These are phyloP conservation scores for Peniophora sp. DNA, from an alignment of 1,284 basidiomycete species.

Conservation along the genomic window DNA sequence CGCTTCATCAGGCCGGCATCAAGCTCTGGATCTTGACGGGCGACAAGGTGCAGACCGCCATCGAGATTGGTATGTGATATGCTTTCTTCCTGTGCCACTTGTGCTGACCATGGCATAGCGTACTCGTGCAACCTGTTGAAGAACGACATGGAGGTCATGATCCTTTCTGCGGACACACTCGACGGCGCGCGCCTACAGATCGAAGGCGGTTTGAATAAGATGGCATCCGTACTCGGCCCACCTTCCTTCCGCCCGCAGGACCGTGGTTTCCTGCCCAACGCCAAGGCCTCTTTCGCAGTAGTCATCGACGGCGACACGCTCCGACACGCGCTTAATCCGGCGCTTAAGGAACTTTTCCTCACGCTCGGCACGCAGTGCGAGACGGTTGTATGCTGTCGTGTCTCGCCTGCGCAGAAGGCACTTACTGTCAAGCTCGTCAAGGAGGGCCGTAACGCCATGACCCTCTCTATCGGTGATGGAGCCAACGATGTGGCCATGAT, in stretches of 20 bases:
- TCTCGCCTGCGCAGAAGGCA: slow-evolving; percentile 95
- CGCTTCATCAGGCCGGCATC: slow-evolving; percentile 88
- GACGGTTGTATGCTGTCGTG: slow-evolving; percentile 95
- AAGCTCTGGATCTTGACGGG: slow-evolving; percentile 95
- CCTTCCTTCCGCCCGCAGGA: slow-evolving; percentile 48
- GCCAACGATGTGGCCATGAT: slow-evolving; percentile 98
- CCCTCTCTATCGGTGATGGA: slow-evolving; percentile 93
- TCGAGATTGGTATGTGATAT: slow-evolving; percentile 68
- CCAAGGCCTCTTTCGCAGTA: slow-evolving; percentile 77
- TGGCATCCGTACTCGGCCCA: slow-evolving; percentile 72
- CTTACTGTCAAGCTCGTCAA: slow-evolving; percentile 94
- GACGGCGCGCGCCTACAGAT: slow-evolving; percentile 80
- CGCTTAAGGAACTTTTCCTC: slow-evolving; percentile 82
- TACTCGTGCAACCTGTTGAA: slow-evolving; percentile 92
- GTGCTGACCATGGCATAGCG: slow-evolving; percentile 23
- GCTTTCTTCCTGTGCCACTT: slow-evolving; percentile 9
- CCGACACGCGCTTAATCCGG: slow-evolving; percentile 69
- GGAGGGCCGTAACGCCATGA: slow-evolving; percentile 94
- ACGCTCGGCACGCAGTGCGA: slow-evolving; percentile 93
- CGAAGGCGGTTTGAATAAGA: slow-evolving; percentile 91
- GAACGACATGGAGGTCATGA: slow-evolving; percentile 93
- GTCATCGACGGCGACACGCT: slow-evolving; percentile 97
- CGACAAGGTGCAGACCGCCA: slow-evolving; percentile 96
- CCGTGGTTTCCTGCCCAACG: slow-evolving; percentile 62
- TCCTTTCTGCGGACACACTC: slow-evolving; percentile 78